Conservation (phyloP, 2,329 filamentous ascomycete genomes). For the Berkeleyomyces basicola region DNA sequence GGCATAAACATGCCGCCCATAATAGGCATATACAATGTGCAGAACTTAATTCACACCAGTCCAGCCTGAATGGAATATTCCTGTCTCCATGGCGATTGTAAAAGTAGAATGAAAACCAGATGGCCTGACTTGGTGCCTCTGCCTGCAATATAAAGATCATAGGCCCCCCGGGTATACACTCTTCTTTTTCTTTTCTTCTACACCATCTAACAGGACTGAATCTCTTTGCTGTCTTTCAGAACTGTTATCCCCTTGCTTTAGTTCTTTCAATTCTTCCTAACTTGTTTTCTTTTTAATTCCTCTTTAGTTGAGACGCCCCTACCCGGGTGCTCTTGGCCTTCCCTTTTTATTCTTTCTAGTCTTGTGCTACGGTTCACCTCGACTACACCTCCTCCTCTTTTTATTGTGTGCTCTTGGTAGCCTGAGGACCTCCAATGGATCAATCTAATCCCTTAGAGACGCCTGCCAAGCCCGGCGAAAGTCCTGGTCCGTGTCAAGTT, state of each 20-base stretch:
- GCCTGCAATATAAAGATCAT: not conserved
- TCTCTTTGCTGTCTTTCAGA: not conserved
- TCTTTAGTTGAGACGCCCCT: no score
- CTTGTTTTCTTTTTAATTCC: no score
- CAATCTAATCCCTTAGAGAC: not conserved
- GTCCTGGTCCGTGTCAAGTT: not conserved
- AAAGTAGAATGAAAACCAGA: not conserved
- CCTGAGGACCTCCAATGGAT: not conserved
- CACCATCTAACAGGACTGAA: not conserved
- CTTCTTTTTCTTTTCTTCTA: not conserved
- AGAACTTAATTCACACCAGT: not conserved
- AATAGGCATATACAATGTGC: not conserved
- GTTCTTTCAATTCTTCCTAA: no score
- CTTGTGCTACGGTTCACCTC: not conserved
- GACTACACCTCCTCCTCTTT: not conserved
- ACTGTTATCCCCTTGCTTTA: no score
- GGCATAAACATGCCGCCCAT: not conserved
- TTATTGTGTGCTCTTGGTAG: not conserved
- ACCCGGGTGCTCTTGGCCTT: no score
- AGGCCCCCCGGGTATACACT: not conserved
- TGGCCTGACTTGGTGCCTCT: not conserved
- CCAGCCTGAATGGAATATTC: not conserved
- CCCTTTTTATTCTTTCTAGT: no score
- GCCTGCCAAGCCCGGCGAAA: not conserved
- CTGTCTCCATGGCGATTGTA: not conserved